Evolutionary conservation across 345 rosid genomes (phyloP).

Genomic region (Gossypium anomalum): DNA sequence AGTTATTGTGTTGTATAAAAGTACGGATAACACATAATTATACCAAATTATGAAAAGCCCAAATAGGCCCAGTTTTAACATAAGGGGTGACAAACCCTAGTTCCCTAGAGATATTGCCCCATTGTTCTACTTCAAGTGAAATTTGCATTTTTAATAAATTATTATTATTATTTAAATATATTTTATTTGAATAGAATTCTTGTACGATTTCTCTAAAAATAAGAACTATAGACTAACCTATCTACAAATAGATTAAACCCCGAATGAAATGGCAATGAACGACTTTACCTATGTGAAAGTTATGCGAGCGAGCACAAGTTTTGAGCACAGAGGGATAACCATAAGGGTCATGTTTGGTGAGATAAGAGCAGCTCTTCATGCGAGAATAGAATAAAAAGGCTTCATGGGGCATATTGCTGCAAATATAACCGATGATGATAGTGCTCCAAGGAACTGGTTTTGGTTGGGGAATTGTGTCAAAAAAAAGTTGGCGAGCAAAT

Average conservation of each 20-base stretch:
- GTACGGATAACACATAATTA: too few relatives aligned
- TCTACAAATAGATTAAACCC: slow-evolving; percentile 33
- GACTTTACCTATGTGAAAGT: slow-evolving; percentile 55
- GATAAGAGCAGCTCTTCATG: slow-evolving; percentile 51
- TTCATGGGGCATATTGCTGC: slow-evolving; percentile 66
- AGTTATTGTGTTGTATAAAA: too few relatives aligned
- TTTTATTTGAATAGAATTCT: too few relatives aligned
- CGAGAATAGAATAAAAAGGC: slow-evolving; percentile 66
- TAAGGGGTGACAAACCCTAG: too few relatives aligned
- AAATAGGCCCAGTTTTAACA: too few relatives aligned
- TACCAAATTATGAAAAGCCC: too few relatives aligned
- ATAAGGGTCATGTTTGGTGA: slow-evolving; percentile 50
- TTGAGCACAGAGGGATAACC: slow-evolving; percentile 83
- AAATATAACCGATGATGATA: slow-evolving; percentile 74
- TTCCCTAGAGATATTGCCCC: too few relatives aligned
- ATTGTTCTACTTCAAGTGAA: too few relatives aligned
- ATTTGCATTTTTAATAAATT: too few relatives aligned
- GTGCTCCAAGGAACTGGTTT: slow-evolving; percentile 75
- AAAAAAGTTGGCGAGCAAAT: slow-evolving; percentile 75
- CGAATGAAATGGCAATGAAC: slow-evolving; percentile 77
- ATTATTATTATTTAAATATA: too few relatives aligned
- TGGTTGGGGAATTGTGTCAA: slow-evolving; percentile 70
- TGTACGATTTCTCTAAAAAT: too few relatives aligned
- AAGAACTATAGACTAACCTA: too few relatives aligned
- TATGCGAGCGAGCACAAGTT: slow-evolving; percentile 60